phyloP scores from a whole-genome alignment of 768 basidiomycete genomes.

The Antrodiella citrinella region DNA sequence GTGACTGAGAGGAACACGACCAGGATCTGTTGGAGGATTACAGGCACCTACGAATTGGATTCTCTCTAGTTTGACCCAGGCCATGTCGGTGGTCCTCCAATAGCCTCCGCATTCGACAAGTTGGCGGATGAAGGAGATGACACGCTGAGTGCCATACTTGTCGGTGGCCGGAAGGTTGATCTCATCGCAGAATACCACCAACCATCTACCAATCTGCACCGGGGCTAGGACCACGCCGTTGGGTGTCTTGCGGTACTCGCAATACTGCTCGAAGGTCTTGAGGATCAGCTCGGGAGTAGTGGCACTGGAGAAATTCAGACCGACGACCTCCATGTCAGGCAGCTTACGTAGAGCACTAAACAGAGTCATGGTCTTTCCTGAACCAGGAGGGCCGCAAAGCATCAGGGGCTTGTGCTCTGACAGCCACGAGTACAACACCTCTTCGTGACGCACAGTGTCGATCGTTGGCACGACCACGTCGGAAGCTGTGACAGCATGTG shows the following conservation, averaged over 20 bases:
- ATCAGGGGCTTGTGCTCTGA: slow-evolving; percentile 98
- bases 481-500: slow-evolving; percentile 90
- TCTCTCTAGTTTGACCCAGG: slow-evolving; percentile 97
- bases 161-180: slow-evolving; percentile 96
- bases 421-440: slow-evolving; percentile 97
- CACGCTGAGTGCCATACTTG: slow-evolving; percentile 97
- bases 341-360: slow-evolving; percentile 97
- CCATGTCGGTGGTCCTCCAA: slow-evolving; percentile 90
- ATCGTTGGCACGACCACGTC: slow-evolving; percentile 98
- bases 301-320: slow-evolving; percentile 98
- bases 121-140: slow-evolving; percentile 97
- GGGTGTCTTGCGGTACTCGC: slow-evolving; percentile 97
- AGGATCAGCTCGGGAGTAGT: slow-evolving; percentile 97
- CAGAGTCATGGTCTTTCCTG: slow-evolving; percentile 99
- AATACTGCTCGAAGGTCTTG: slow-evolving; percentile 99
- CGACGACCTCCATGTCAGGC: slow-evolving; percentile 98
- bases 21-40: slow-evolving; percentile 98
- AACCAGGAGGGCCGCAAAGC: slow-evolving; percentile 98
- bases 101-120: slow-evolving; percentile 92
- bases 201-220: slow-evolving; percentile 91
- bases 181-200: slow-evolving; percentile 99
- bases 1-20: slow-evolving; percentile 95
- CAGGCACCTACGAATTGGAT: slow-evolving; percentile 99
- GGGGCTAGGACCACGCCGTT: slow-evolving; percentile 96
- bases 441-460: slow-evolving; percentile 97